These are phyloP conservation scores for Fusarium aywerte DNA, from an alignment of 2,329 filamentous ascomycete species.

Conservation along the genomic window DNA sequence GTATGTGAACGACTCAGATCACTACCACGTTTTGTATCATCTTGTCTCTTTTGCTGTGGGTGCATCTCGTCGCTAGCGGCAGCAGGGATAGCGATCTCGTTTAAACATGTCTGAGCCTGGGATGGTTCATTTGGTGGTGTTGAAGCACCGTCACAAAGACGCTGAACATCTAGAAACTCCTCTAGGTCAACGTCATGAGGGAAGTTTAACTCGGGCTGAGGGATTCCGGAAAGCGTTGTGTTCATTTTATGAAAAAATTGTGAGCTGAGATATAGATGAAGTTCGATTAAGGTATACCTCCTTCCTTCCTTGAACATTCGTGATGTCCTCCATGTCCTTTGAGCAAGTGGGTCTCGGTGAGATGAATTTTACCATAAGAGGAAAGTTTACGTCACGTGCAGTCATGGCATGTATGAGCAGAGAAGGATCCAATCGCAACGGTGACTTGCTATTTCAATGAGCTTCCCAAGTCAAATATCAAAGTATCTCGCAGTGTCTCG, in stretches of 20 bases:
- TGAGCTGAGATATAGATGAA: not conserved
- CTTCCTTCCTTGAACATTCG: constrained; percentile 20
- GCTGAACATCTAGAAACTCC: constrained; percentile 40
- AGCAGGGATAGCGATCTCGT: constrained; percentile 22
- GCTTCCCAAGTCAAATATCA: not conserved
- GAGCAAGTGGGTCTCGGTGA: constrained; percentile 28
- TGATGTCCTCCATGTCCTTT: constrained; percentile 7
- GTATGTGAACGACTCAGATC: not conserved
- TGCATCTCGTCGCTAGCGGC: constrained; percentile 10
- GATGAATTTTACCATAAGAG: constrained; percentile 21
- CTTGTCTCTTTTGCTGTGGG: not conserved
- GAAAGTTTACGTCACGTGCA: constrained; percentile 39
- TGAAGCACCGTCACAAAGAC: constrained; percentile 37
- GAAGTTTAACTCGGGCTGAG: not conserved
- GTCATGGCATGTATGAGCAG: not conserved
- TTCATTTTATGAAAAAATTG: constrained; percentile 8
- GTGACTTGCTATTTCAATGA: not conserved
- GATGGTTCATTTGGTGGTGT: constrained; percentile 18
- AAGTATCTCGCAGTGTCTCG: not conserved
- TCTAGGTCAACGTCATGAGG: constrained; percentile 36
- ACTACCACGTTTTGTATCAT: not conserved
- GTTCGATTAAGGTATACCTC: constrained; percentile 6
- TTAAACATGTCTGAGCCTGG: constrained; percentile 20
- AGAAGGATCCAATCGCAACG: constrained; percentile 1
- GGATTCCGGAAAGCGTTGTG: not conserved